A percentile compares a stretch with the other conserved stretches of the same genome.
These are phyloP conservation scores for Ceratocystis diversiconidia DNA, from an alignment of 2,329 filamentous ascomycete species.

Conservation along the genomic window DNA sequence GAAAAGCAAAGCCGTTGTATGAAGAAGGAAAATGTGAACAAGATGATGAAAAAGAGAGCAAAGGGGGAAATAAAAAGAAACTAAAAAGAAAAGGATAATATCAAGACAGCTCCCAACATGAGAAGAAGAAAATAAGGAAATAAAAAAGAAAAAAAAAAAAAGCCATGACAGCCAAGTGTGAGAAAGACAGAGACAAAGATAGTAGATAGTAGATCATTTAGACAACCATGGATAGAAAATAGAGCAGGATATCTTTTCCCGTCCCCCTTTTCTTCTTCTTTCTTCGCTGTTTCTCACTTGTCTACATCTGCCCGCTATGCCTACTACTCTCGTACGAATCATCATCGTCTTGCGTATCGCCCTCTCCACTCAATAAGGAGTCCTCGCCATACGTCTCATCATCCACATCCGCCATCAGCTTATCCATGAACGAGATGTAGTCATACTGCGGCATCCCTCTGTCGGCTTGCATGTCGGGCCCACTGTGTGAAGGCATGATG, in stretches of 20 bases:
- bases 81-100: not conserved
- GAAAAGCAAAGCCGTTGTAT: not conserved
- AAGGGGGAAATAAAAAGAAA: not conserved
- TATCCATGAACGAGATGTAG: conserved; percentile 95
- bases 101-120: not conserved
- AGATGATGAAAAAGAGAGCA: not conserved
- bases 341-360: conserved; percentile 15
- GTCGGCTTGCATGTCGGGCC: conserved; percentile 76
- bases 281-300: not conserved
- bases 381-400: conserved; percentile 17
- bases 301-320: not conserved
- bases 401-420: conserved; percentile 43
- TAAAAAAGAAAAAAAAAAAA: no score
- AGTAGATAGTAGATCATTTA: not conserved
- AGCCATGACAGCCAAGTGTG: no score
- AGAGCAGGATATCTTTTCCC: not conserved
- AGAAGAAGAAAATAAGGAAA: no score
- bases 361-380: conserved; percentile 17
- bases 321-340: conserved; percentile 13
- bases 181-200: not conserved
- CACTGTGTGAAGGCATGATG: conserved; percentile 72
- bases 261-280: not conserved
- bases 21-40: not conserved
- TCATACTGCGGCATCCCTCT: conserved; percentile 78
- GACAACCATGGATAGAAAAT: not conserved